phyloP scores from a whole-genome alignment of 2,329 filamentous ascomycete species.

The Arachnomyces sp. region DNA sequence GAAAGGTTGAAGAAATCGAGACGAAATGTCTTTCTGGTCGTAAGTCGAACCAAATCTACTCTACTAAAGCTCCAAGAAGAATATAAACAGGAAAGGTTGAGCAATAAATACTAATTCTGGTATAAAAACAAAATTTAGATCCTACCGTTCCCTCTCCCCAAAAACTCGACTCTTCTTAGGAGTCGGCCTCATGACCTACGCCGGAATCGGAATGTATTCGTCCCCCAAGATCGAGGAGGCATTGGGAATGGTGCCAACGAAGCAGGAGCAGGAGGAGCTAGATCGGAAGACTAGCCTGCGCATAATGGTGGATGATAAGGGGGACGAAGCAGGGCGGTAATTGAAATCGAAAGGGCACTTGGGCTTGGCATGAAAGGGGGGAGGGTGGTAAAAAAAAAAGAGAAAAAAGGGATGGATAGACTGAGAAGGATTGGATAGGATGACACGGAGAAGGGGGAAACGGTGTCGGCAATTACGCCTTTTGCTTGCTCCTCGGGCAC shows the following conservation, averaged over 20 bases:
- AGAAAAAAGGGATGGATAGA: too few species aligned
- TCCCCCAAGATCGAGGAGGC: constrained; percentile 66
- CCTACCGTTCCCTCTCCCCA: constrained; percentile 64
- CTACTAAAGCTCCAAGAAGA: too few species aligned
- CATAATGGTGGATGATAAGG: constrained; percentile 27
- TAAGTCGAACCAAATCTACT: too few species aligned
- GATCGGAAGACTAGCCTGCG: constrained; percentile 35
- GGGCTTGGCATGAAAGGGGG: background rate
- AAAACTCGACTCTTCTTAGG: constrained; percentile 67
- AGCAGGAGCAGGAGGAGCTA: constrained; percentile 64
- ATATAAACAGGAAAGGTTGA: too few species aligned
- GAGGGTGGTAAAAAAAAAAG: background rate
- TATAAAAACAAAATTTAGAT: constrained; percentile 33
- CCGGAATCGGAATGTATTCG: constrained; percentile 62
- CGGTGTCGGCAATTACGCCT: too few species aligned
- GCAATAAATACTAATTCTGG: too few species aligned
- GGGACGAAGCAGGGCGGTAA: constrained; percentile 12
- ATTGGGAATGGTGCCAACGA: constrained; percentile 63
- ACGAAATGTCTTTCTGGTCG: too few species aligned
- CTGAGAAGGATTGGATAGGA: too few species aligned
- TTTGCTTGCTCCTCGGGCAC: too few species aligned
- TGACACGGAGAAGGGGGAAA: too few species aligned
- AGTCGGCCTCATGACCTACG: constrained; percentile 68
- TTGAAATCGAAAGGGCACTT: constrained; percentile 7
- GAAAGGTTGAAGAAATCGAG: too few species aligned